Conservation (phyloP, 1,284 basidiomycete species). For the Rhodotorula mucilaginosa region DNA sequence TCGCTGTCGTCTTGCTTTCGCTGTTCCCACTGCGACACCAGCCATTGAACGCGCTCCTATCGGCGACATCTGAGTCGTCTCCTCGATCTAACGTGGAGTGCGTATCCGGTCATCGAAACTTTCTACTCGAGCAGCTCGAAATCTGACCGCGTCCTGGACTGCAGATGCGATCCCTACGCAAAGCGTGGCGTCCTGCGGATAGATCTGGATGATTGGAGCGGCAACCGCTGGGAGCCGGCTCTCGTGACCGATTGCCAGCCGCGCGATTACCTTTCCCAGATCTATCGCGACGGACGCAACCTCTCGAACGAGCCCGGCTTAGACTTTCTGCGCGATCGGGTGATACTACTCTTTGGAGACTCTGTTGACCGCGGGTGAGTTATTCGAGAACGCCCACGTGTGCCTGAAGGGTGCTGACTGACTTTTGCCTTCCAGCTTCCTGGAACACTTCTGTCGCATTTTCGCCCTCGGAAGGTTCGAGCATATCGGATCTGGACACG, state of each 20-base stretch:
- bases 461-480: background rate
- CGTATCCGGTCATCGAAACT: background rate
- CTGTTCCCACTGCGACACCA: background rate
- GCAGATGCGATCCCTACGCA: background rate
- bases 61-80: too few species aligned
- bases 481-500: background rate
- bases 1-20: background rate
- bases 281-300: background rate
- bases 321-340: background rate
- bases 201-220: background rate
- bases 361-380: background rate
- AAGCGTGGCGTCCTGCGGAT: background rate
- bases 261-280: background rate
- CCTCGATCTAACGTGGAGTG: too few species aligned
- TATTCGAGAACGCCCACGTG: background rate
- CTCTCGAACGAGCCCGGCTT: background rate
- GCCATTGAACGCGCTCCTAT: rapidly evolving
- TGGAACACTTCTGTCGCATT: background rate
- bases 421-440: background rate
- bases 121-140: background rate
- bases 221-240: background rate
- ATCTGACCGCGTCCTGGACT: too few species aligned
- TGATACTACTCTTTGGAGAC: constrained; percentile 1
- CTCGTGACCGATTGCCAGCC: background rate
- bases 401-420: background rate